Evolutionary conservation across 345 rosid species (phyloP), one percentile per base, ranked within the genome.

Genomic region (Ricinus communis): DNA sequence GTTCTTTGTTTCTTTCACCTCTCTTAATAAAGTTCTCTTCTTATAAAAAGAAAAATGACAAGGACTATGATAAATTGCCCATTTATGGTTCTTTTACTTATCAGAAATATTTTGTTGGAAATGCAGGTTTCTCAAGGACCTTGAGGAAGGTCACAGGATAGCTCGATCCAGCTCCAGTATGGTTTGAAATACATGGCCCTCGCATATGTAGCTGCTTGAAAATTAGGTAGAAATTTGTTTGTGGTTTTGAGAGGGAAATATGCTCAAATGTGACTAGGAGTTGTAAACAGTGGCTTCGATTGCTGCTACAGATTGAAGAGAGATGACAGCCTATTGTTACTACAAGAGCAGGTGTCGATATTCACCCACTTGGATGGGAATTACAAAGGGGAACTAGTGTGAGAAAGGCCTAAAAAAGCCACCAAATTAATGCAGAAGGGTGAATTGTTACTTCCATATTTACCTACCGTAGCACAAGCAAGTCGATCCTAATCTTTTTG

Each of bases 131-230:
- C 74, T 90, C 65, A 95, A 84, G 81, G 93, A 95, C 80, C 84
- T 87, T 22, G 96, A 87, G 82, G 97, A 87, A 76, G 97, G 96
- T 43, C 96, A 88, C 71, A 85, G 89, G 79, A 77, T 85, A 69
- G 76, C 93, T 68, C 83, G 82, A 69, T 80, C 85, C 75, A 85
- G 87, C 81, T 66, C 77, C 74, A 85, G 59, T 65, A 75, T 82
- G 50, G 84, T 88, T 71, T 89, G 81, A 89, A 74, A 65, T 40
- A 21, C 25, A 58, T 67, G 55, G 51, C 7, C 54, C 38, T 43
- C 8, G 8, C 13, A 43, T 3, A 43, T 43, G 47, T 12, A 57
- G 67, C 54, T 68, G 45, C 64, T 55, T 28, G 27, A 65, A 68
- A 46, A 51, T 73, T 68, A 33, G 71, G 79, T 69, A 70, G 49